Conservation (phyloP, 1,284 basidiomycete species). For the Neolentinus lepideus region DNA sequence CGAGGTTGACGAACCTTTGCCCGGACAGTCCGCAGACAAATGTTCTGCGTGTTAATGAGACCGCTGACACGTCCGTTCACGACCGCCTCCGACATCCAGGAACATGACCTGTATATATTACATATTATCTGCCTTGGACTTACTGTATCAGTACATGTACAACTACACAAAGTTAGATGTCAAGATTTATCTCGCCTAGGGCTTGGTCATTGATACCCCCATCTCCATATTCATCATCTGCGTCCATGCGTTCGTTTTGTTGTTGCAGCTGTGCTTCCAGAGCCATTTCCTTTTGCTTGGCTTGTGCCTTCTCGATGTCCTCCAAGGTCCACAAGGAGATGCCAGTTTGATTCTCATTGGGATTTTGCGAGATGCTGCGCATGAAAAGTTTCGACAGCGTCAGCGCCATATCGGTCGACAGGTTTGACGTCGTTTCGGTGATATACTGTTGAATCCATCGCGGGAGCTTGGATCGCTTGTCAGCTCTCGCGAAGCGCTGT, state of each 20-base stretch:
- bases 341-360: conserved; percentile 91
- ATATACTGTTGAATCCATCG: conserved; percentile 99
- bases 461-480: conserved; percentile 95
- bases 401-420: conserved; percentile 98
- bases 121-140: not conserved
- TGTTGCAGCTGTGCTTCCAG: conserved; percentile 32
- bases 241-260: conserved; percentile 21
- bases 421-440: conserved; percentile 92
- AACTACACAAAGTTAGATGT: conserved; percentile 19
- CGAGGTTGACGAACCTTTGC: not conserved
- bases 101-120: not conserved
- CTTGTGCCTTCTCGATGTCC: conserved; percentile 78
- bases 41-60: conserved; percentile 7
- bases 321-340: conserved; percentile 92
- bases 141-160: not conserved
- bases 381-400: conserved; percentile 96
- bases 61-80: not conserved
- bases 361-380: conserved; percentile 95
- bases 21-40: not conserved
- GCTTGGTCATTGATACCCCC: conserved; percentile 67
- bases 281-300: conserved; percentile 60
- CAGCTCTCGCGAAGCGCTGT: conserved; percentile 92
- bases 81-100: not conserved
- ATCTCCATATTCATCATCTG: conserved; percentile 59
- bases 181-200: conserved; percentile 53